Conservation (phyloP, 805 yeast genomes). For the Barnettozyma botsteinii region DNA sequence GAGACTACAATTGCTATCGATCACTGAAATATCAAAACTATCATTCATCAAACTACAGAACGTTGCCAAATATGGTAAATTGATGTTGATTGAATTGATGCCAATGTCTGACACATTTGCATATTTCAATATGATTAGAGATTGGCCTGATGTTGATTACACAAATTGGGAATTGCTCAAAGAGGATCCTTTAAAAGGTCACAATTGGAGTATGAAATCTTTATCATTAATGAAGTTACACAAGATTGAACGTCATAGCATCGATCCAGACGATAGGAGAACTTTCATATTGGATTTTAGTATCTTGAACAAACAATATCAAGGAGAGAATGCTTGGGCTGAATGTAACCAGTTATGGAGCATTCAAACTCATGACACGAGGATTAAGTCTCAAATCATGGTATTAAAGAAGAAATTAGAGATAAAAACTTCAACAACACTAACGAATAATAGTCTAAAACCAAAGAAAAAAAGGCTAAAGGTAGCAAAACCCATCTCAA, state of each 20-base stretch:
- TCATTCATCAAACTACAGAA: slow-evolving; percentile 18
- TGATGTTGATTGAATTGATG: slow-evolving; percentile 20
- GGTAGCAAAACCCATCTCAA: slow-evolving; percentile 6
- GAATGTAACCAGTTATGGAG: slow-evolving; percentile 15
- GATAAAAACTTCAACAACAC: neutral
- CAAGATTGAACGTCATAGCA: slow-evolving; percentile 5
- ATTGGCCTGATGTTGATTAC: slow-evolving; percentile 18
- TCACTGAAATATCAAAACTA: slow-evolving; percentile 16
- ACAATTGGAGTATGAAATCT: slow-evolving; percentile 20
- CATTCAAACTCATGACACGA: slow-evolving; percentile 4
- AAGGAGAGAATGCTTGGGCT: neutral
- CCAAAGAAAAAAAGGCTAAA: slow-evolving; percentile 7
- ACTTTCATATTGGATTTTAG: slow-evolving; percentile 19
- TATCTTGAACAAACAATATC: slow-evolving; percentile 11
- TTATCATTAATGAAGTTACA: slow-evolving; percentile 10
- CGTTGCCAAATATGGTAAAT: slow-evolving; percentile 9
- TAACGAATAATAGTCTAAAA: too few relatives aligned
- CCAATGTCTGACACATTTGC: slow-evolving; percentile 2
- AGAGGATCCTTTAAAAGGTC: slow-evolving; percentile 7
- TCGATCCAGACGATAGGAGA: neutral
- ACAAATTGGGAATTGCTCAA: slow-evolving; percentile 14
- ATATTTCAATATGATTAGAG: slow-evolving; percentile 9
- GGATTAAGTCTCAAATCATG: slow-evolving; percentile 13
- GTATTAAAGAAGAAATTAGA: slow-evolving; percentile 11
- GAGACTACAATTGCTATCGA: slow-evolving; percentile 17